Base-by-base conservation (phyloP, 768 basidiomycete species). In the Trametes coccinea region DNA sequence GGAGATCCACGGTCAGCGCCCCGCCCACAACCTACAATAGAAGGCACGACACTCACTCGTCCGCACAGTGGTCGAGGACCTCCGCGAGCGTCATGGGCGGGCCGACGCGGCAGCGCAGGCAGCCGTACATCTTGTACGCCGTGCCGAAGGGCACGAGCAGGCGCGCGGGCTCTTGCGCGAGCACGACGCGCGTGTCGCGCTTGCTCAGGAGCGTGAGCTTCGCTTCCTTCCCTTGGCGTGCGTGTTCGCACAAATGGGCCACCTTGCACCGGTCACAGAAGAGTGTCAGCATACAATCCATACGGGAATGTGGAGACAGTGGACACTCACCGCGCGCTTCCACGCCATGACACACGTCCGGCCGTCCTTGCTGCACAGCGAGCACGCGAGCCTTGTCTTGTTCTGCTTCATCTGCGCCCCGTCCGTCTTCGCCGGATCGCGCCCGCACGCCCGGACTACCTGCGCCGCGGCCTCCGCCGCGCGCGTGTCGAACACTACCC, bases 111-210 rank as follows among this genome's bases (percentile, higher is more conserved):
- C 56, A 57, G 37, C 56, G 56, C 56, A 57, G 11, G 56, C 56
- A 57, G 46, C 56, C 56, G 34, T 39, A 57, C 46, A 57, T 48
- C 47, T 41, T 48, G 47, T 57, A 57, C 22, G 41, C 27, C 33
- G 37, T 22, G 34, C 44, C 22, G 16, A 40, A 48, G 47, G 17
- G 27, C 39, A 11, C 17, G 17, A 49, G 5, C 45, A 57, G 56
- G 16, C 46, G 46, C 34, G 22, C 3, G 27, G 46, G 45, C 37
- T 57, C 56, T 27, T 11, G 56, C 47, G n/a, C n/a, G 37, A 31
- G 56, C 56, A 49, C 56, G 22, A 49, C 13, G 34, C 56, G 56
- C 56, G 47, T 39, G 56, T 57, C 56, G 37, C 56, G 56, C 47
- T 49, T 48, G 56, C 56, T 57, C 27, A 57, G 37, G 34, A 45